Percentiles rank a stretch among this genome's conserved stretches.
These are phyloP conservation scores for Malus orientalis DNA, from an alignment of 306 rosid species.

Conservation along the genomic window DNA sequence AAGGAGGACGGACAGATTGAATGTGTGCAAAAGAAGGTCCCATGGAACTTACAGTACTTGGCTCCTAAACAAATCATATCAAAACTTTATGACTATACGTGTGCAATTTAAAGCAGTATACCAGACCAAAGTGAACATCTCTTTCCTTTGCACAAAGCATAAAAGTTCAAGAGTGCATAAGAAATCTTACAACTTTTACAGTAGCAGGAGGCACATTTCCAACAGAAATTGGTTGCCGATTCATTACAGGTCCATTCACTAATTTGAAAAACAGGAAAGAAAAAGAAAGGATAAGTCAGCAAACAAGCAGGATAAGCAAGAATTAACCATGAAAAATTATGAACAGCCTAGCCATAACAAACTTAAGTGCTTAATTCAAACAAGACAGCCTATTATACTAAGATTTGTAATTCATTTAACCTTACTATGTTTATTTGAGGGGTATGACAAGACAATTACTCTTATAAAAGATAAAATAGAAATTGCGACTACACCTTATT, in stretches of 20 bases:
- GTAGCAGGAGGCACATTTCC: conserved; percentile 68
- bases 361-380: not conserved
- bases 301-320: conserved; percentile 18
- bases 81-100: conserved; percentile 13
- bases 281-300: not conserved
- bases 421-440: not conserved
- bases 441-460: not conserved
- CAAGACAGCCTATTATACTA: not conserved
- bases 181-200: conserved; percentile 74
- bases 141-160: conserved; percentile 3
- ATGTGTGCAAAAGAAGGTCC: conserved; percentile 67
- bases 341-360: conserved; percentile 1
- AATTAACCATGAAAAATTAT: conserved; percentile 7
- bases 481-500: not conserved
- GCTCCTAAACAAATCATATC: conserved; percentile 57
- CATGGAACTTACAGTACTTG: conserved; percentile 66
- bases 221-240: conserved; percentile 58
- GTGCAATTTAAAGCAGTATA: conserved; percentile 5
- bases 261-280: conserved; percentile 12
- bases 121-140: not conserved
- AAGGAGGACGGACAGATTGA: conserved; percentile 60
- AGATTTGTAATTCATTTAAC: not conserved
- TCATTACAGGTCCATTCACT: conserved; percentile 77
- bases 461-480: not conserved
- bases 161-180: not conserved